Percentiles rank a stretch among this genome's conserved stretches.
Evolutionary conservation across 106 monocot species (phyloP).

Genomic region (Triglochin maritima): DNA sequence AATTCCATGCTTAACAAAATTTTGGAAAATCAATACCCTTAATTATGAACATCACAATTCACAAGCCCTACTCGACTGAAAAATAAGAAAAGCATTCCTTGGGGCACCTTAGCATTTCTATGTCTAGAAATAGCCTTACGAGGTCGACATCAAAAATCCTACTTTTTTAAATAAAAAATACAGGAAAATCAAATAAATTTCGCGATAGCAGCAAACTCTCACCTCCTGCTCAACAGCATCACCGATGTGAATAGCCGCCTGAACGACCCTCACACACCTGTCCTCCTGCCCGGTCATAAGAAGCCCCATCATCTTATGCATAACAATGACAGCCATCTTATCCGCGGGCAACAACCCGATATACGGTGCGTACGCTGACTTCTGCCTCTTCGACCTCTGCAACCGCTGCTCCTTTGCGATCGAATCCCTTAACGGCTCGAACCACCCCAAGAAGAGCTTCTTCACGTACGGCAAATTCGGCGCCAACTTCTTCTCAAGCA

Average conservation of each 20-base stretch:
- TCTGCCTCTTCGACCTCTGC: slow-evolving; percentile 46
- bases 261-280: slow-evolving; percentile 62
- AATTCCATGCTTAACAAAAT: neutral
- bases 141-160: no score
- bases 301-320: slow-evolving; percentile 94
- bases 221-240: slow-evolving; percentile 88
- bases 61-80: no score
- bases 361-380: slow-evolving; percentile 43
- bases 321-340: slow-evolving; percentile 82
- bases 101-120: no score
- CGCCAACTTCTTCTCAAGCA: slow-evolving; percentile 88
- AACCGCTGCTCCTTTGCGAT: slow-evolving; percentile 53
- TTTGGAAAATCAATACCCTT: neutral
- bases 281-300: slow-evolving; percentile 60
- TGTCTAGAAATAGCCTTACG: no score
- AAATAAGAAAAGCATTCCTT: no score
- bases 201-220: neutral
- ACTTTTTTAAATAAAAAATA: no score
- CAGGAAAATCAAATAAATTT: neutral
- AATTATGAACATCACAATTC: no score
- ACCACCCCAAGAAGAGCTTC: slow-evolving; percentile 77
- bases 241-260: slow-evolving; percentile 71
- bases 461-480: slow-evolving; percentile 86
- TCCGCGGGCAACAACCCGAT: slow-evolving; percentile 63
- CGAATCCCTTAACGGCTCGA: slow-evolving; percentile 72